These are phyloP conservation scores for Tuber borchii DNA, from an alignment of 495 filamentous ascomycete species.

Conservation along the genomic window DNA sequence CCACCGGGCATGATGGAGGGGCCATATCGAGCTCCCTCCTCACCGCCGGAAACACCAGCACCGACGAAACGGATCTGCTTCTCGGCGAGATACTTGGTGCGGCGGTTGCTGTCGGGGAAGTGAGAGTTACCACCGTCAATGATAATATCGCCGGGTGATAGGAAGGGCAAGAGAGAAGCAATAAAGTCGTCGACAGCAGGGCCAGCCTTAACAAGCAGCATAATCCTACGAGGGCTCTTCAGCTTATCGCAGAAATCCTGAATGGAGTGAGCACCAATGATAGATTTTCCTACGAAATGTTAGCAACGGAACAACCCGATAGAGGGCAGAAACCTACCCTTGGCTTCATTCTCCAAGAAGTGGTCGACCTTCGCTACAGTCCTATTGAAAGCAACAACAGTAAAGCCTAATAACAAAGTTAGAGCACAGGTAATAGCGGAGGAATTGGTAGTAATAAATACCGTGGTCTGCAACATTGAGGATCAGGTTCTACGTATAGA, in stretches of 20 bases:
- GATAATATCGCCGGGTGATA: slow-evolving; percentile 93
- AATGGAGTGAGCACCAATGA: slow-evolving; percentile 87
- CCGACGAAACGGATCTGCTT: slow-evolving; percentile 97
- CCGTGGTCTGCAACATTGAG: slow-evolving; percentile 92
- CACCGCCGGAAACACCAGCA: slow-evolving; percentile 95
- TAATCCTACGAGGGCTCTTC: slow-evolving; percentile 90
- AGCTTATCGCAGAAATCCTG: slow-evolving; percentile 92
- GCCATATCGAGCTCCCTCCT: slow-evolving; percentile 96
- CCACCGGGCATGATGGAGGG: slow-evolving; percentile 98
- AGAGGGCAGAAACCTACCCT: slow-evolving; percentile 52
- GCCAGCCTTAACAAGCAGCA: slow-evolving; percentile 97
- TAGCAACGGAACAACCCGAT: slow-evolving; percentile 19
- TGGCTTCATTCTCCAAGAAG: slow-evolving; percentile 89
- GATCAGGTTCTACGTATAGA: slow-evolving; percentile 72
- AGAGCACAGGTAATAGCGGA: slow-evolving; percentile 10
- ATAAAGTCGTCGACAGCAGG: slow-evolving; percentile 98
- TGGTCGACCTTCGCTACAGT: slow-evolving; percentile 94
- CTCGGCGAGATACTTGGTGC: slow-evolving; percentile 68
- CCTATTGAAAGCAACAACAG: slow-evolving; percentile 93
- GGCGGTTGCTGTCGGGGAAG: slow-evolving; percentile 97
- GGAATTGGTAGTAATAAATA: slow-evolving; percentile 10
- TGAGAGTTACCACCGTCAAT: slow-evolving; percentile 99
- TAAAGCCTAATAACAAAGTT: slow-evolving; percentile 55
- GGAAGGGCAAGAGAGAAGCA: slow-evolving; percentile 80
- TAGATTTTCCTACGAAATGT: slow-evolving; percentile 62